Evolutionary conservation across 352 stramenopile genomes (phyloP).

Genomic region (Pythium folliculosum): DNA sequence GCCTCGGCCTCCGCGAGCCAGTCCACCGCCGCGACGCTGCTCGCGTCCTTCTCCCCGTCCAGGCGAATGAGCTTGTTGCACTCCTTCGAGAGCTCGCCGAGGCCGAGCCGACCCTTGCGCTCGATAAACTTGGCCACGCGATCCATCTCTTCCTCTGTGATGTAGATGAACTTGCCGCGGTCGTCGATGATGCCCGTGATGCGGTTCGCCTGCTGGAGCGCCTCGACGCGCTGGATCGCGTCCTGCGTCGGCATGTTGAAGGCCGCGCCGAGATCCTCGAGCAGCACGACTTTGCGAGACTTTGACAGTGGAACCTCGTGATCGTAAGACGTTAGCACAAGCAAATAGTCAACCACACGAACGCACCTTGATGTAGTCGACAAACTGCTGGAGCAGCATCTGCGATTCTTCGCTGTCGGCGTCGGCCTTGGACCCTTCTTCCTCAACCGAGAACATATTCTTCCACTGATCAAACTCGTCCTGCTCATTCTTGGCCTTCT

Average conservation of each 20-base stretch:
- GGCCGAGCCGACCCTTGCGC: conserved; percentile 58
- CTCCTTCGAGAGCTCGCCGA: conserved; percentile 68
- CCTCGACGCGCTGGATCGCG: conserved; percentile 62
- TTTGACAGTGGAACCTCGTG: conserved; percentile 5
- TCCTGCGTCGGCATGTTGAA: conserved; percentile 72
- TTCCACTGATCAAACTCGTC: conserved; percentile 83
- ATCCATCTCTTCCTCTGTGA: conserved; percentile 80
- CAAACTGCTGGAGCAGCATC: conserved; percentile 64
- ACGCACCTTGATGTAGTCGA: conserved; percentile 67
- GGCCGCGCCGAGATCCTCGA: conserved; percentile 68
- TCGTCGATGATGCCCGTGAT: conserved; percentile 79
- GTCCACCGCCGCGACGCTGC: conserved; percentile 24
- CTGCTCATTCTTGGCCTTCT: conserved; percentile 63
- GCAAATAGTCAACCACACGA: not conserved
- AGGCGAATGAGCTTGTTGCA: conserved; percentile 81
- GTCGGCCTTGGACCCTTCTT: conserved; percentile 51
- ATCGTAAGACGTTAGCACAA: too few relatives aligned
- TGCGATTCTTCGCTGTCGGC: conserved; percentile 69
- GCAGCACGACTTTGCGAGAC: conserved; percentile 72
- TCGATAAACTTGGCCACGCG: conserved; percentile 72
- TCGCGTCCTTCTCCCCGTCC: conserved; percentile 43
- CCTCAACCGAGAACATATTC: conserved; percentile 70
- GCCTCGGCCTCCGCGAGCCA: conserved; percentile 45
- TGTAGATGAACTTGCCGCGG: conserved; percentile 82
- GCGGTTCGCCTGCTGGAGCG: conserved; percentile 51